Conservation (phyloP, 805 yeast genomes). For the Citeromyces nyonsensis region DNA sequence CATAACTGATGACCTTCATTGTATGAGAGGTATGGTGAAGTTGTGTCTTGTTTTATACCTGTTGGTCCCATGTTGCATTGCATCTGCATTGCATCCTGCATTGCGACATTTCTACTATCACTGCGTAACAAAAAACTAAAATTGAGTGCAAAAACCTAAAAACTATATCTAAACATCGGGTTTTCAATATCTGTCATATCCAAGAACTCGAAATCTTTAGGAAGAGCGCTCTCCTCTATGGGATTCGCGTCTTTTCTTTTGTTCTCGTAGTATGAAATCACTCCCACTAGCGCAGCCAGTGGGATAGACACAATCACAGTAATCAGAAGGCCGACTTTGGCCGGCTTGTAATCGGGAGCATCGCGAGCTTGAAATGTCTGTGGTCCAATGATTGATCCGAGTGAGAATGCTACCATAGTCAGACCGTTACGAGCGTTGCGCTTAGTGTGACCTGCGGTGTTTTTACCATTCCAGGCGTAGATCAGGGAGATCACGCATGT, state of each 20-base stretch:
- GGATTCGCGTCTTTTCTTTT: slow-evolving; percentile 21
- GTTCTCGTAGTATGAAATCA: slow-evolving; percentile 29
- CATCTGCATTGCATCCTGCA: too few species aligned
- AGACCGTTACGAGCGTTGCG: slow-evolving; percentile 34
- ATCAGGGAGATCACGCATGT: slow-evolving; percentile 24
- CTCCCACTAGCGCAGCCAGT: slow-evolving; percentile 23
- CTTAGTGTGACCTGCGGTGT: slow-evolving; percentile 49
- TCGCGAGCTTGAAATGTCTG: slow-evolving; percentile 36
- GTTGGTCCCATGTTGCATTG: too few species aligned
- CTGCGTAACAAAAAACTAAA: too few species aligned
- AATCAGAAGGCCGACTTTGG: slow-evolving; percentile 36
- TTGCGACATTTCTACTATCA: too few species aligned
- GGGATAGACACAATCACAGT: slow-evolving; percentile 32
- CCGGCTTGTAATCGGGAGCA: slow-evolving; percentile 40
- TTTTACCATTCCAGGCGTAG: slow-evolving; percentile 46
- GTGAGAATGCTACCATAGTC: slow-evolving; percentile 39
- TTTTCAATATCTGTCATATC: slow-evolving; percentile 48
- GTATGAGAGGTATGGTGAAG: slow-evolving; percentile 10
- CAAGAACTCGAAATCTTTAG: slow-evolving; percentile 24
- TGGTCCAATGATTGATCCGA: slow-evolving; percentile 45
- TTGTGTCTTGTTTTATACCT: too few species aligned
- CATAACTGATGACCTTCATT: slow-evolving; percentile 16
- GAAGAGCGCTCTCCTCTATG: slow-evolving; percentile 9
- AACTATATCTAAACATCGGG: slow-evolving; percentile 34
- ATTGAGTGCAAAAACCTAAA: slow-evolving; percentile 12